These are phyloP conservation scores for Recurvomyces mirabilis DNA, from an alignment of 495 filamentous ascomycete species.

Conservation along the genomic window DNA sequence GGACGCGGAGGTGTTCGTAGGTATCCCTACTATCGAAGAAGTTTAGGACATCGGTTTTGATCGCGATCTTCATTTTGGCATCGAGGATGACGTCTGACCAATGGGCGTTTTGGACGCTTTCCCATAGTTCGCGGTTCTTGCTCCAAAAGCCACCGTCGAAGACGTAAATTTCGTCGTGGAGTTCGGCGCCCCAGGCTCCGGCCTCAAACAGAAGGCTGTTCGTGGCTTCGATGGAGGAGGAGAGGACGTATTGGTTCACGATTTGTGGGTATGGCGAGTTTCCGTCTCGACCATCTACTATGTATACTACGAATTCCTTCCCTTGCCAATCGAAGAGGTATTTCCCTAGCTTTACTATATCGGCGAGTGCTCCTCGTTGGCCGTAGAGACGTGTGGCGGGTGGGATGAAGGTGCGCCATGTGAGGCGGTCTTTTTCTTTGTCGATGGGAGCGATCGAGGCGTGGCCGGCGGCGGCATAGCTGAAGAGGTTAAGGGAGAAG, in stretches of 20 bases:
- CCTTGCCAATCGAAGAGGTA: slow-evolving; percentile 42
- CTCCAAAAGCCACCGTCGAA: slow-evolving; percentile 50
- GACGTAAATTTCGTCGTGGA: slow-evolving; percentile 54
- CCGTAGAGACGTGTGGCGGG: slow-evolving; percentile 41
- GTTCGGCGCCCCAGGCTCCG: slow-evolving; percentile 36
- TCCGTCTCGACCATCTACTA: slow-evolving; percentile 41
- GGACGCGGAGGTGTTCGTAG: slow-evolving; percentile 48
- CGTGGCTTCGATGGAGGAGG: slow-evolving; percentile 29
- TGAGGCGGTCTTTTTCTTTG: slow-evolving; percentile 29
- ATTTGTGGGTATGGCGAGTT: slow-evolving; percentile 21
- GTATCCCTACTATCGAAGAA: slow-evolving; percentile 47
- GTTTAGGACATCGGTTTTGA: slow-evolving; percentile 46
- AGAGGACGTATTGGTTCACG: slow-evolving; percentile 41
- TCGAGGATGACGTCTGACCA: slow-evolving; percentile 62
- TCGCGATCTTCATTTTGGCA: slow-evolving; percentile 45
- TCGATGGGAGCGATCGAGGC: slow-evolving; percentile 33
- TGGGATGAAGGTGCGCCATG: slow-evolving; percentile 38
- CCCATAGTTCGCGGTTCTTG: slow-evolving; percentile 47
- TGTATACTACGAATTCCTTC: slow-evolving; percentile 42
- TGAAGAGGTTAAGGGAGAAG: slow-evolving; percentile 34
- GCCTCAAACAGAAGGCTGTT: slow-evolving; percentile 45
- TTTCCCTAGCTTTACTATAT: slow-evolving; percentile 40
- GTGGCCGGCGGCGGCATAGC: slow-evolving; percentile 40
- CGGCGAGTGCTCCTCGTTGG: slow-evolving; percentile 34
- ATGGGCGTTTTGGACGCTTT: slow-evolving; percentile 41